Evolutionary conservation across 2,329 filamentous ascomycete genomes (phyloP).

Genomic region (Microdochium paspali): DNA sequence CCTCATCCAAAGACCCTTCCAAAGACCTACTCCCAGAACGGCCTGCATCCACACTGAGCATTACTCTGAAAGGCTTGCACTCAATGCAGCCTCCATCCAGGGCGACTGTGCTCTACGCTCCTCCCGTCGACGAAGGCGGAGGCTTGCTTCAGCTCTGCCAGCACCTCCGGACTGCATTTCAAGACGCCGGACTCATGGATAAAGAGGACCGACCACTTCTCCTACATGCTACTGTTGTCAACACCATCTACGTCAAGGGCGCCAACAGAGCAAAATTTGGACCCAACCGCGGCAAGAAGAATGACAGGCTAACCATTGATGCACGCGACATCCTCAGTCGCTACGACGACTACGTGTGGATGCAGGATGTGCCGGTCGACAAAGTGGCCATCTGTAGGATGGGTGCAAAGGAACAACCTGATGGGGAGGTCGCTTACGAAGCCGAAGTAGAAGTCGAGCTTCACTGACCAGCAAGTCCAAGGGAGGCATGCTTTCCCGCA

Average conservation of each 20-base stretch:
- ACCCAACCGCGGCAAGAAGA: slow-evolving; percentile 14
- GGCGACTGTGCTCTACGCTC: slow-evolving; percentile 56
- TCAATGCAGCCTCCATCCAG: slow-evolving; percentile 51
- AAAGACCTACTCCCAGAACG: slow-evolving; percentile 3
- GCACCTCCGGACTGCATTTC: slow-evolving; percentile 43
- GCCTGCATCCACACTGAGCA: slow-evolving; percentile 16
- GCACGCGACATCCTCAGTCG: slow-evolving; percentile 43
- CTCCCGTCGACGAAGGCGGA: slow-evolving; percentile 43
- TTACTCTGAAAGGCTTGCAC: slow-evolving; percentile 45
- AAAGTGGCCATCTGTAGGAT: slow-evolving; percentile 74
- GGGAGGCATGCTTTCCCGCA: too few relatives aligned
- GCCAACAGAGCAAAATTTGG: slow-evolving; percentile 13
- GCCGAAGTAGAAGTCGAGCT: slow-evolving; percentile 36
- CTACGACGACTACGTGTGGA: slow-evolving; percentile 63
- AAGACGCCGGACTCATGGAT: slow-evolving; percentile 43
- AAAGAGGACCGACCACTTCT: slow-evolving; percentile 55
- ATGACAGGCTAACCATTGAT: slow-evolving; percentile 39
- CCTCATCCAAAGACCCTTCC: slow-evolving; percentile 7
- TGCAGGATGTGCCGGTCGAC: slow-evolving; percentile 56
- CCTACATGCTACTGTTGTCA: slow-evolving; percentile 77
- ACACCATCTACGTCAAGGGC: slow-evolving; percentile 66
- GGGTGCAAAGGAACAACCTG: slow-evolving; percentile 63
- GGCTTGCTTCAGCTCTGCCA: slow-evolving; percentile 48
- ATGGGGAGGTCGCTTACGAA: slow-evolving; percentile 44
- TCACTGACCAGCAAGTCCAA: neutral